Base-by-base conservation (phyloP, 2,329 filamentous ascomycete species). In the Microdochium paspali region DNA sequence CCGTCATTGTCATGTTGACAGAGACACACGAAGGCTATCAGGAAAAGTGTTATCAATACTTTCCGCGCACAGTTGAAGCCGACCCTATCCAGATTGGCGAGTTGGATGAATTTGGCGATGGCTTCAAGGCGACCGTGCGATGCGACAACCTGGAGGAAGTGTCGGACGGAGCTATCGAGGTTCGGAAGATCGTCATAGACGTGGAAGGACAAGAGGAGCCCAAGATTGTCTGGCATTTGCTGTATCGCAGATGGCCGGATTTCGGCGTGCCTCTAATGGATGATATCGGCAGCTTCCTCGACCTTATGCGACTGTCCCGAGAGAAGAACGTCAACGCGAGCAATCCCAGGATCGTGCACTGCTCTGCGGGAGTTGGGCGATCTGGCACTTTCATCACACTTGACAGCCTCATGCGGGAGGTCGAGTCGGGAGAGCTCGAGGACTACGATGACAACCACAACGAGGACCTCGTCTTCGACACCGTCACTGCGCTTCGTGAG, bases 321-420 rank as follows among this genome's bases (percentile, higher is more conserved):
- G 69, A 77, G 52, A 78, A 76, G 61, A 77, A 76, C 30, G 67
- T 69, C 1, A 68, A 68, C 7, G 68, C 71, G 6, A 65, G 72
- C 21, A 90, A 86, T 57, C 87, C 91, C 4, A 83, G 91, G 47
- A 83, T 97, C 50, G 78, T 90, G 10, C 86, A 90, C 65, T 90
- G 87, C 70, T 95, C 88, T 60, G 93, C 93, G 7, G 93, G 93
- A 32, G 91, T 98, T 13, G 93, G 93, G 12, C 82, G 93, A 47
- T 95, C 87, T 7, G 93, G 93, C 28, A 97, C 93, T 0, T 98
- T 97, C 61, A 95, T 98, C 58, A 86, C 89, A 2, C 77, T 98
- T n/a, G 93, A 97, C 66, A 89, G 94, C 64, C 78, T 98, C 24
- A 75, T 95, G 53, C 77, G 83, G 30, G 89, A 96, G 65, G 74